phyloP scores from a whole-genome alignment of 2,329 filamentous ascomycete genomes.

The Alternaria brassicicola region DNA sequence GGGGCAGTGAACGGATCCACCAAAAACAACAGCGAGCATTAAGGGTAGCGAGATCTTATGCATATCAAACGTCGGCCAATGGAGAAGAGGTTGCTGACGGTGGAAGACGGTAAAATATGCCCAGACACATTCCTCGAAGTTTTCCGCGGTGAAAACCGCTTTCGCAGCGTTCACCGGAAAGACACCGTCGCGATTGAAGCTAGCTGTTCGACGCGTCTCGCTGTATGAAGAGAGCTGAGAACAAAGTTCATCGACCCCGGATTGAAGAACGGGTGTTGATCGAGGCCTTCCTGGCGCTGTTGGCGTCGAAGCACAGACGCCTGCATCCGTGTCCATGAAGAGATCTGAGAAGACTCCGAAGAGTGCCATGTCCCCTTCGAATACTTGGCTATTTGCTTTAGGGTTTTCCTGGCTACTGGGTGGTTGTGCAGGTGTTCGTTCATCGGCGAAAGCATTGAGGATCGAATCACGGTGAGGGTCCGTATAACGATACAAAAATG shows the following conservation, averaged over 20 bases:
- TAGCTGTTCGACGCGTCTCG: neutral
- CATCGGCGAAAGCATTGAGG: slow-evolving; percentile 10
- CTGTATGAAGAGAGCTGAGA: neutral
- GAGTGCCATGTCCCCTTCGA: neutral
- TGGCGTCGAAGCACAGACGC: neutral
- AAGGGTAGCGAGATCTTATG: slow-evolving; percentile 47
- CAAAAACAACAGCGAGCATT: slow-evolving; percentile 50
- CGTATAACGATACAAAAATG: slow-evolving; percentile 20
- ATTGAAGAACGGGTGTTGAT: neutral
- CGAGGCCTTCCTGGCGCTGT: neutral
- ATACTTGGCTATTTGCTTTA: neutral
- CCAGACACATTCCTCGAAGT: slow-evolving; percentile 36
- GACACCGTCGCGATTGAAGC: neutral
- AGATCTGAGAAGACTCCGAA: slow-evolving; percentile 10
- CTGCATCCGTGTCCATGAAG: neutral
- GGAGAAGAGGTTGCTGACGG: slow-evolving; percentile 52
- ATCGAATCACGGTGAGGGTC: slow-evolving; percentile 14
- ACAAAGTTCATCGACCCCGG: neutral
- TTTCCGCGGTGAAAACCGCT: slow-evolving; percentile 15
- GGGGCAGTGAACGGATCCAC: slow-evolving; percentile 37
- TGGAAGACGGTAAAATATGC: slow-evolving; percentile 57
- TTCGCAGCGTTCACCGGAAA: slow-evolving; percentile 6
- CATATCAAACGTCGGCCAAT: slow-evolving; percentile 51
- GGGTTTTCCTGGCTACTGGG: neutral
- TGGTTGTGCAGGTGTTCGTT: slow-evolving; percentile 1